phyloP scores from a whole-genome alignment of 2,329 filamentous ascomycete species.

The Aplosporella prunicola region DNA sequence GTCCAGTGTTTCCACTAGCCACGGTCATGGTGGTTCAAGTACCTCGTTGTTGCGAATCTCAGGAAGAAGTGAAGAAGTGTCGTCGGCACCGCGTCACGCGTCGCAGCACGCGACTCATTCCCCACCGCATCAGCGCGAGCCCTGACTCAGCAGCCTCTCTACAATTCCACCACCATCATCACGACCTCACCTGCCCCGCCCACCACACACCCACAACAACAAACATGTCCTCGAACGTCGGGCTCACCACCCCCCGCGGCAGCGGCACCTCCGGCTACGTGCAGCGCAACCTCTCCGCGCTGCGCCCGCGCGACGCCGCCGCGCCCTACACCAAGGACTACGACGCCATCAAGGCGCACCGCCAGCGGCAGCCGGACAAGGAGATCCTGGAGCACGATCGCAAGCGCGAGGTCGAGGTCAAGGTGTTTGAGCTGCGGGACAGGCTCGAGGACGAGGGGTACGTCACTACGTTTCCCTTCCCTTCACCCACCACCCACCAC shows the following conservation, averaged over 20 bases:
- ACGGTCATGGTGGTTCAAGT: no score
- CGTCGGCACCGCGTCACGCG: no score
- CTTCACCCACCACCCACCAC: not conserved
- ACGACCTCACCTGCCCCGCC: no score
- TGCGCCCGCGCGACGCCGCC: slow-evolving; percentile 70
- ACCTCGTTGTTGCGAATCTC: no score
- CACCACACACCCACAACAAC: not conserved
- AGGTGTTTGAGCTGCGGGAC: slow-evolving; percentile 84
- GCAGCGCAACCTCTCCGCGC: slow-evolving; percentile 85
- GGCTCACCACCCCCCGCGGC: slow-evolving; percentile 84
- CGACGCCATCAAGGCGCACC: slow-evolving; percentile 62
- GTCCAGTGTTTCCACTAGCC: no score
- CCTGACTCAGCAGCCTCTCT: no score
- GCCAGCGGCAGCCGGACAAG: slow-evolving; percentile 76
- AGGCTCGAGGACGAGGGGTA: slow-evolving; percentile 84
- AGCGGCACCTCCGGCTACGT: slow-evolving; percentile 97
- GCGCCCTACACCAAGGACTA: slow-evolving; percentile 68
- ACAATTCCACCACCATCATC: no score
- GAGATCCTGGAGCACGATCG: slow-evolving; percentile 92
- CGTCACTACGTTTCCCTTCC: no score
- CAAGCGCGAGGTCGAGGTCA: slow-evolving; percentile 82
- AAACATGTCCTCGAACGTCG: slow-evolving; percentile 90
- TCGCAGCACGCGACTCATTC: no score
- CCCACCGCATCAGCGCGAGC: no score
- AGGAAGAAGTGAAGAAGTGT: no score